Conservation (phyloP, 108 stramenopile genomes). For the Cyclotella baltica region DNA sequence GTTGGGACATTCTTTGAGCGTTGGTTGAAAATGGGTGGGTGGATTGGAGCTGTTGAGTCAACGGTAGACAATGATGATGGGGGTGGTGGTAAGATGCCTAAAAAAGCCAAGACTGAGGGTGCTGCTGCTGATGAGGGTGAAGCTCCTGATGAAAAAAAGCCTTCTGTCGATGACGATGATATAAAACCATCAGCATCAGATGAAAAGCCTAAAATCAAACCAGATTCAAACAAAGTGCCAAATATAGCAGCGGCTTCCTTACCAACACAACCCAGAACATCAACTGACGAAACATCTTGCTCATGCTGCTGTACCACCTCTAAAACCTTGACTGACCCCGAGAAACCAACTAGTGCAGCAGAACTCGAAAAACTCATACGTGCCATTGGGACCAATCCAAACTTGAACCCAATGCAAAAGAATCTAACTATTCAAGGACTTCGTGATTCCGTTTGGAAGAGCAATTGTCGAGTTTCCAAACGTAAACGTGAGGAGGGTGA, state of each 20-base stretch:
- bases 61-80: slow-evolving; percentile 11
- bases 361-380: slow-evolving; percentile 88
- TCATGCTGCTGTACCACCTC: slow-evolving; percentile 10
- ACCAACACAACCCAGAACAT: background rate
- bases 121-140: background rate
- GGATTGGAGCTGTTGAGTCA: slow-evolving; percentile 52
- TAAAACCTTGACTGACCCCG: slow-evolving; percentile 16
- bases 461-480: slow-evolving; percentile 65
- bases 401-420: slow-evolving; percentile 71
- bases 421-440: slow-evolving; percentile 88
- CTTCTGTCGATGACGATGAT: background rate
- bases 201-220: background rate
- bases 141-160: background rate
- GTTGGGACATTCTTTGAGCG: slow-evolving; percentile 91
- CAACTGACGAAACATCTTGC: background rate
- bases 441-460: slow-evolving; percentile 84
- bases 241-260: slow-evolving; percentile 3
- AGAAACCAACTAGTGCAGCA: slow-evolving; percentile 65
- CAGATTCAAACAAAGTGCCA: background rate
- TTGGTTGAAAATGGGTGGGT: slow-evolving; percentile 87
- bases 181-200: background rate
- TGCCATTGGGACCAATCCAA: slow-evolving; percentile 80
- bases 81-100: slow-evolving; percentile 16
- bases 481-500: slow-evolving; percentile 53
- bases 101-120: slow-evolving; percentile 7